Evolutionary conservation across 2,329 filamentous ascomycete species (phyloP), one percentile per base, ranked within the genome.

Genomic region (Neoascochyta sp.): DNA sequence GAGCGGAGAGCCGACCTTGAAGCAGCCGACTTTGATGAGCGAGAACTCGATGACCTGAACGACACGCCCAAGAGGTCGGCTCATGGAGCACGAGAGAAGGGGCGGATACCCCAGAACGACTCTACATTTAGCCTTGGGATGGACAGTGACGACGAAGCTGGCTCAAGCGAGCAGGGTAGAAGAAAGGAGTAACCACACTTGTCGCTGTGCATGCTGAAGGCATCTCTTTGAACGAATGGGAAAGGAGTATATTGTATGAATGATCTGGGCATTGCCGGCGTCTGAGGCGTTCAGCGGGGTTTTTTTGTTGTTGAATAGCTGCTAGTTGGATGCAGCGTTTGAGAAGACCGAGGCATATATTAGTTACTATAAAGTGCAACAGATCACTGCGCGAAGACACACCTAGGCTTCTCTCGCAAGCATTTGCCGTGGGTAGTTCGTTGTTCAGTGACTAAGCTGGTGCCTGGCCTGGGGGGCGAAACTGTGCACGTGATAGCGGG

Each of bases 11-110:
- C 52, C 52, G 78, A 81, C 53, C 60, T 81, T 12, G 77, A 81
- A 54, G 75, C 75, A 16, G 75, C 73, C 10, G 75, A 78, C 45
- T 80, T 78, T 50, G 76, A 80, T 38, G 77, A 80, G 50, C 63
- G 70, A 3, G 77, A 80, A 51, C 57, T 81, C 12, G 76, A 80
- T 48, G 68, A 76, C 36, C 49, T 78, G 18, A 63, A 68, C 9
- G 50, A 53, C 15, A 49, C 31, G 9, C 31, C 41, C 5, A 52
- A 50, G 39, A 51, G 37, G 30, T 27, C 47, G 3, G 28, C 45
- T 7, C 54, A 59, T 19, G 52, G 52, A 2, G 51, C 51, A 11
- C 36, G 41, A n/a, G 48, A 60, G 32, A 60, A 57, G 41, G 31
- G 47, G 4, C 50, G 55, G 15, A 45, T 49, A n/a, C 49, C 56